Percentiles rank a stretch among this genome's conserved stretches.
phyloP scores from a whole-genome alignment of 805 yeast species.

The Kazachstania taianensis region DNA sequence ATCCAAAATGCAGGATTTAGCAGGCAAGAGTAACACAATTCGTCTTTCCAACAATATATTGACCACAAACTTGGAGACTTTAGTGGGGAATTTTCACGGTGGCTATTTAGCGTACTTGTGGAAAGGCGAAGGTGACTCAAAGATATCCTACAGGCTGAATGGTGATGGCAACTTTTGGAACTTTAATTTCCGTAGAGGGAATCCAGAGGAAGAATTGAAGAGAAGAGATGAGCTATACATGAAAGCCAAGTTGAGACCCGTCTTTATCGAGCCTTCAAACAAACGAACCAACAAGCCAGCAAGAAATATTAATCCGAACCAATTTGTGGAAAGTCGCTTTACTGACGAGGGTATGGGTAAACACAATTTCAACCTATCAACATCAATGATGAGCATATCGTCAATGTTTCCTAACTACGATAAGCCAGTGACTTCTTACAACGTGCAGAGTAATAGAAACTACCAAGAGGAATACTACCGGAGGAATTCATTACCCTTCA shows the following conservation, averaged over 20 bases:
- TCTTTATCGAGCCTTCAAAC: background rate
- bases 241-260: constrained; percentile 1
- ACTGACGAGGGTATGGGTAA: background rate
- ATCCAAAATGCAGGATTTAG: constrained; percentile 59
- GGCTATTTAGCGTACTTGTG: constrained; percentile 35
- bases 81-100: constrained; percentile 24
- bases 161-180: constrained; percentile 12
- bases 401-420: constrained; percentile 23
- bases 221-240: background rate
- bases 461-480: constrained; percentile 21
- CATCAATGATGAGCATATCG: constrained; percentile 15
- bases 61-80: constrained; percentile 31
- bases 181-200: constrained; percentile 16
- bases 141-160: constrained; percentile 2
- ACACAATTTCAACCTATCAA: background rate
- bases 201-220: constrained; percentile 14
- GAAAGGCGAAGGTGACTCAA: constrained; percentile 40
- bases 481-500: constrained; percentile 20
- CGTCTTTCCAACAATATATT: constrained; percentile 30
- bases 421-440: constrained; percentile 12
- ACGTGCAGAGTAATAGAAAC: constrained; percentile 11
- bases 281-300: background rate
- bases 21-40: constrained; percentile 31
- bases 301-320: constrained; percentile 2
- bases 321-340: constrained; percentile 2